A percentile compares a stretch with the other conserved stretches of the same genome.
These are phyloP conservation scores for Hyaloscypha bicolor DNA, from an alignment of 495 filamentous ascomycete genomes.

Conservation along the genomic window DNA sequence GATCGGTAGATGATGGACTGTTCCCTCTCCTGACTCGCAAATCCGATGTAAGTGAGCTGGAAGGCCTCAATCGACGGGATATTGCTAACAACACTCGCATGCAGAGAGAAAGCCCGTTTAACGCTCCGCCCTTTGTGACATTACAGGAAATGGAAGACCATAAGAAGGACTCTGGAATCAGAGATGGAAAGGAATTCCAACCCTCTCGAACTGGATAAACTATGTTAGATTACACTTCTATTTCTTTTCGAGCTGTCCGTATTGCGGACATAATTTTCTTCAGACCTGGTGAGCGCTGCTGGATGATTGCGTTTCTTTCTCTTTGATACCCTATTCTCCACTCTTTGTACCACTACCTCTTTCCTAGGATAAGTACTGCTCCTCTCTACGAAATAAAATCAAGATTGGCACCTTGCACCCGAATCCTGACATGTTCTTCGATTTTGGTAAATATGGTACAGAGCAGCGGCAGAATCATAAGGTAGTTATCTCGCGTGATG, in stretches of 20 bases:
- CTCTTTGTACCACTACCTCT: not conserved
- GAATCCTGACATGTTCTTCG: not conserved
- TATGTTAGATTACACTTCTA: not conserved
- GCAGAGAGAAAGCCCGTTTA: not conserved
- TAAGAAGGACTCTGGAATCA: not conserved
- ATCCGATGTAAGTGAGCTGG: slow-evolving; percentile 9
- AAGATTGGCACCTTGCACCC: not conserved
- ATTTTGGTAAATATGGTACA: not conserved
- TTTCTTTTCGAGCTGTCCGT: too few species aligned
- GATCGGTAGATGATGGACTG: not conserved
- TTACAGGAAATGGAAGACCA: not conserved
- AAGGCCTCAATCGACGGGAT: not conserved
- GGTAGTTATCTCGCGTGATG: not conserved
- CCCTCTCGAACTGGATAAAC: not conserved
- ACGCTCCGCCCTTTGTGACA: slow-evolving; percentile 6
- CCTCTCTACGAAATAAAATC: not conserved
- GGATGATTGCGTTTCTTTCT: not conserved
- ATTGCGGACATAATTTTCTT: too few species aligned
- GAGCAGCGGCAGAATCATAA: not conserved
- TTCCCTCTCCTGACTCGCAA: not conserved
- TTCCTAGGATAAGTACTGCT: not conserved
- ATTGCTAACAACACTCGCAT: not conserved
- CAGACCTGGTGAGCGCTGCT: not conserved
- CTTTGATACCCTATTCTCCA: not conserved
- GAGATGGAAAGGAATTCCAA: not conserved